A percentile compares a stretch with the other conserved stretches of the same genome.
These are phyloP conservation scores for Arctium minus DNA, from an alignment of 129 eudicot species.

Conservation along the genomic window DNA sequence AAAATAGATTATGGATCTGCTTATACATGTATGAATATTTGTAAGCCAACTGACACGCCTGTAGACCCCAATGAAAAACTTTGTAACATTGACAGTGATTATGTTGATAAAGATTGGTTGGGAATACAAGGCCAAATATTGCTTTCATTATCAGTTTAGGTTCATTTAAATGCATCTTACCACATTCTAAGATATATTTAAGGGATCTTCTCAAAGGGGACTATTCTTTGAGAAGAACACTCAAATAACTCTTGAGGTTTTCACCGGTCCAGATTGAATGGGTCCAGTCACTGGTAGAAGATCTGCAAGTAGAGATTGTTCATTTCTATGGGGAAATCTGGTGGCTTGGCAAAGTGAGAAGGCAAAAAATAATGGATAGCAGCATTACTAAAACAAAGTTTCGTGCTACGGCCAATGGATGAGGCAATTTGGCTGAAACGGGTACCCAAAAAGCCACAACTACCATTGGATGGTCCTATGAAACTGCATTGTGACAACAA, in stretches of 20 bases:
- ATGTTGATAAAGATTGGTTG: neutral
- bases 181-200: neutral
- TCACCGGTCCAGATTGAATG: neutral
- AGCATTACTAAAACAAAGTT: neutral
- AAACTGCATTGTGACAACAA: neutral
- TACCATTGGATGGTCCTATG: neutral
- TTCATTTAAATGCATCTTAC: neutral
- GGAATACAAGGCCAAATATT: no score
- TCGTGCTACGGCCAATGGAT: neutral
- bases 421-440: neutral
- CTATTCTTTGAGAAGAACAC: neutral
- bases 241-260: neutral
- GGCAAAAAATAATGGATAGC: neutral
- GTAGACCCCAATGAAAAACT: neutral
- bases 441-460: neutral
- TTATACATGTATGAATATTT: neutral
- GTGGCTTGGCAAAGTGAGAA: neutral
- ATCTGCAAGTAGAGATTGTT: neutral
- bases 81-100: neutral
- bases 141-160: neutral
- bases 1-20: neutral
- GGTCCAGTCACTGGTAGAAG: neutral
- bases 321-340: neutral
- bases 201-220: neutral
- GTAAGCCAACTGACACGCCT: neutral